phyloP scores from a whole-genome alignment of 2,329 filamentous ascomycete species.

The Fusarium sp. region DNA sequence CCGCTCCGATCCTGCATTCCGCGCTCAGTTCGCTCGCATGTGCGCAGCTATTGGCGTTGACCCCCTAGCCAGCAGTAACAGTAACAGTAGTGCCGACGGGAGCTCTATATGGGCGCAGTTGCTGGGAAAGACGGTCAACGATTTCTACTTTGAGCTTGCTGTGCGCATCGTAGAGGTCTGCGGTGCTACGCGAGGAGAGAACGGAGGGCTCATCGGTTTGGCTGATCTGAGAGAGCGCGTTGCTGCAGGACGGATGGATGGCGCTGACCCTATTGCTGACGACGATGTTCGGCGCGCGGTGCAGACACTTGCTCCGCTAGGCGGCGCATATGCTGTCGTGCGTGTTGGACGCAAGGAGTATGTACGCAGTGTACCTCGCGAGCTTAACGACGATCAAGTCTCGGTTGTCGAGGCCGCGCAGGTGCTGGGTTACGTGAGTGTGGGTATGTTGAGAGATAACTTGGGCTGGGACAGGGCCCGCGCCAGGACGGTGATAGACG shows the following conservation, averaged over 20 bases:
- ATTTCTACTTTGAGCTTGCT: slow-evolving; percentile 98
- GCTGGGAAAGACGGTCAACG: slow-evolving; percentile 89
- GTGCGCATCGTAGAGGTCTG: slow-evolving; percentile 97
- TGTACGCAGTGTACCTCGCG: slow-evolving; percentile 92
- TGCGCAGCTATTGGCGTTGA: slow-evolving; percentile 97
- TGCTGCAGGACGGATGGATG: slow-evolving; percentile 77
- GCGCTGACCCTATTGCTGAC: slow-evolving; percentile 83
- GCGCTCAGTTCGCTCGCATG: slow-evolving; percentile 98
- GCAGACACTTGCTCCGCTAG: slow-evolving; percentile 85
- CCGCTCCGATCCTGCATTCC: slow-evolving; percentile 92
- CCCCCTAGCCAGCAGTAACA: slow-evolving; percentile 73
- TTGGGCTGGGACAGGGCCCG: slow-evolving; percentile 85
- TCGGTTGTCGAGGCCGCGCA: slow-evolving; percentile 92
- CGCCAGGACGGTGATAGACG: slow-evolving; percentile 89
- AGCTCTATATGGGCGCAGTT: slow-evolving; percentile 92
- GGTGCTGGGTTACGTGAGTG: slow-evolving; percentile 87
- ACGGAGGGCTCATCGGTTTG: slow-evolving; percentile 90
- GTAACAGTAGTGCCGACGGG: slow-evolving; percentile 56
- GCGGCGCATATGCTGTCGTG: slow-evolving; percentile 87
- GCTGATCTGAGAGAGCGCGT: slow-evolving; percentile 83
- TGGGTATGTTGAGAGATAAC: slow-evolving; percentile 89
- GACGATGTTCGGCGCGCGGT: slow-evolving; percentile 94
- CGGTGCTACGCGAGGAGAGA: slow-evolving; percentile 84
- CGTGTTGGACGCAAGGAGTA: slow-evolving; percentile 86
- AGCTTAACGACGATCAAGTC: slow-evolving; percentile 93